Evolutionary conservation across 176 grass and related monocot species (phyloP).

Genomic region (Miscanthus lutarioriparius): DNA sequence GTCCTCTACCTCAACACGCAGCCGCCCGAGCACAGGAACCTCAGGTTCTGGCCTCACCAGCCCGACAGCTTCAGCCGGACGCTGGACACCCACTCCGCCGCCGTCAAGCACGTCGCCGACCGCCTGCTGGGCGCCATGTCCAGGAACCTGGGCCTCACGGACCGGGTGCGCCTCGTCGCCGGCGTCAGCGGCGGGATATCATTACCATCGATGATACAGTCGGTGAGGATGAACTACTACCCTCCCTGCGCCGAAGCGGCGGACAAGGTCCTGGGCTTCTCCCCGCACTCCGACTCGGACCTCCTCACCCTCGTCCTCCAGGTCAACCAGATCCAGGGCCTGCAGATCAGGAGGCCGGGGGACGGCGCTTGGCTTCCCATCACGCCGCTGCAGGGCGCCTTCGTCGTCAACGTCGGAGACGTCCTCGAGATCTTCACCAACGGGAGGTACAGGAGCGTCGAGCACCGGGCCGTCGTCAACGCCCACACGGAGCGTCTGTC

Average conservation of each 20-base stretch:
- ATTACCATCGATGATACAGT: slow-evolving; percentile 26
- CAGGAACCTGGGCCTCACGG: slow-evolving; percentile 43
- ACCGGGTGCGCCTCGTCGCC: slow-evolving; percentile 18
- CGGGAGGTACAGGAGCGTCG: slow-evolving; percentile 51
- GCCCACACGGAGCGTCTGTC: slow-evolving; percentile 42
- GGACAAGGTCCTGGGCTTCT: slow-evolving; percentile 57
- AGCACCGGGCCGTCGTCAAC: slow-evolving; percentile 50
- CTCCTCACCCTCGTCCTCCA: slow-evolving; percentile 55
- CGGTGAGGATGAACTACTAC: slow-evolving; percentile 78
- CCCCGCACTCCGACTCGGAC: slow-evolving; percentile 62
- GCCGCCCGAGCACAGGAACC: slow-evolving; percentile 27
- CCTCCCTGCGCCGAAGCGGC: slow-evolving; percentile 44
- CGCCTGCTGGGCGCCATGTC: slow-evolving; percentile 47
- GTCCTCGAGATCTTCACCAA: slow-evolving; percentile 57
- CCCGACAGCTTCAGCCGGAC: background rate
- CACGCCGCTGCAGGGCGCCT: slow-evolving; percentile 39
- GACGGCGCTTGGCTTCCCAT: slow-evolving; percentile 53
- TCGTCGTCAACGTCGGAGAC: slow-evolving; percentile 69
- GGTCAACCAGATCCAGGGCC: slow-evolving; percentile 56
- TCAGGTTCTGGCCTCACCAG: slow-evolving; percentile 46
- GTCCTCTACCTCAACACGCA: slow-evolving; percentile 39
- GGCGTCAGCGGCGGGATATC: background rate
- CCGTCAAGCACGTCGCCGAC: slow-evolving; percentile 39
- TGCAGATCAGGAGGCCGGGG: slow-evolving; percentile 49
- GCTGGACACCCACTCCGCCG: slow-evolving; percentile 45